Base-by-base conservation (phyloP, 2,329 filamentous ascomycete species). In the Elsinoe australis region DNA sequence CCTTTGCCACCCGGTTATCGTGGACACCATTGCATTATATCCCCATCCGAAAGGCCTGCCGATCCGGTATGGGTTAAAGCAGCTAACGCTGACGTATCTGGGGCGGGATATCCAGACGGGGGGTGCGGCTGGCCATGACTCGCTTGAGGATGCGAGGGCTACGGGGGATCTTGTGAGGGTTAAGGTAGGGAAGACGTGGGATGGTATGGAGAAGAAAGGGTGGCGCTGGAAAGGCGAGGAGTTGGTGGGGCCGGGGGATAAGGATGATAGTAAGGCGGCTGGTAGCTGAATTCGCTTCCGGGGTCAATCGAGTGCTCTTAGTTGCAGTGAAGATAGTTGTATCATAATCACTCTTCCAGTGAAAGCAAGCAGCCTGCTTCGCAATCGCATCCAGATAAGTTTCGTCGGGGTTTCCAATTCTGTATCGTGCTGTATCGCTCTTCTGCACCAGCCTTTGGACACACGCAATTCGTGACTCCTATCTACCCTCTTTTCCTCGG, bases 1-100 rank as follows among this genome's bases (percentile, higher is more conserved):
- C 28, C 76, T 96, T 44, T 81, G 95, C 35, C 92, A 96, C 58
- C 85, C 85, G 0, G 84, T 78, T 0, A 73, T 95, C 47, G 77
- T 95, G 58, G 90, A 96, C 64, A 95, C 89, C 0, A 80, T 87
- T 0, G 67, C 95, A 0, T 74, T 95, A 0, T 98, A 79, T 62
- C 88, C 89, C 0, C 87, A 94, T 59, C 79, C 73, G 10, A 71
- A 71, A 12, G 87, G 88, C 1, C 69, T 95, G 1, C 92, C 92
- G 0, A 75, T 81, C 47, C 82, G 92, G 6, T 75, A 85, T 57
- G 78, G 85, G 2, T 75, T 98, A n/a, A 87, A 86, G 60, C 71
- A 71, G 51, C 76, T 98, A 0, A 82, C 83, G 61, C 75, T 80
- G 39, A 71, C 68, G n/a, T 71, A 84, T 52, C 74, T 98, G 5